Percentiles rank a stretch among this genome's conserved stretches.
phyloP scores from a whole-genome alignment of 2,329 filamentous ascomycete species.

The Pseudogymnoascus sp. region DNA sequence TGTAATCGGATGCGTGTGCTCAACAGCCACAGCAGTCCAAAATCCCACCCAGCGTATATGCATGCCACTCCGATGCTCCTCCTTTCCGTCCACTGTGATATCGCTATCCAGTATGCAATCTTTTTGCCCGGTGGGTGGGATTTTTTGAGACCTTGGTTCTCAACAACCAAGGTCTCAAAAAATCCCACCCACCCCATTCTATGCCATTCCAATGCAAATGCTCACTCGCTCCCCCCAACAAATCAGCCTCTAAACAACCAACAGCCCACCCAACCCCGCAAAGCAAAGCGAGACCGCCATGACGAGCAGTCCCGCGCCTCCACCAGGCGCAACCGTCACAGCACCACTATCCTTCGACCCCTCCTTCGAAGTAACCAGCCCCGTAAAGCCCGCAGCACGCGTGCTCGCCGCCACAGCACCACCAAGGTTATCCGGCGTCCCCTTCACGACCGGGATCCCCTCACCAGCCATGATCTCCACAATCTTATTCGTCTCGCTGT shows the following conservation, averaged over 20 bases:
- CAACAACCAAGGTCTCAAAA: no score
- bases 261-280: not conserved
- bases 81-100: no score
- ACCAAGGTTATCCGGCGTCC: not conserved
- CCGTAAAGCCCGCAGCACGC: not conserved
- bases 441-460: not conserved
- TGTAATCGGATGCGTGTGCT: no score
- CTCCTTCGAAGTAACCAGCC: not conserved
- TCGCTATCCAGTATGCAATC: no score
- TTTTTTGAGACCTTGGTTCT: no score
- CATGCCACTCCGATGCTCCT: no score
- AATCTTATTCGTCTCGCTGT: constrained; percentile 36
- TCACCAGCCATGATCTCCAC: constrained; percentile 33
- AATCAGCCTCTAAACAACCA: not conserved
- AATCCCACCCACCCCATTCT: not conserved
- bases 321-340: not conserved
- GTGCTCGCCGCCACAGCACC: not conserved
- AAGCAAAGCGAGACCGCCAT: not conserved
- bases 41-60: no score
- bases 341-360: not conserved
- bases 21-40: no score
- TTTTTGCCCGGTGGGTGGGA: no score
- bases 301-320: not conserved
- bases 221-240: not conserved
- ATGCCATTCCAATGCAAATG: not conserved